Percentiles rank a stretch among this genome's conserved stretches.
Evolutionary conservation across 495 filamentous ascomycete genomes (phyloP).

Genomic region (Aspergillus diversus): DNA sequence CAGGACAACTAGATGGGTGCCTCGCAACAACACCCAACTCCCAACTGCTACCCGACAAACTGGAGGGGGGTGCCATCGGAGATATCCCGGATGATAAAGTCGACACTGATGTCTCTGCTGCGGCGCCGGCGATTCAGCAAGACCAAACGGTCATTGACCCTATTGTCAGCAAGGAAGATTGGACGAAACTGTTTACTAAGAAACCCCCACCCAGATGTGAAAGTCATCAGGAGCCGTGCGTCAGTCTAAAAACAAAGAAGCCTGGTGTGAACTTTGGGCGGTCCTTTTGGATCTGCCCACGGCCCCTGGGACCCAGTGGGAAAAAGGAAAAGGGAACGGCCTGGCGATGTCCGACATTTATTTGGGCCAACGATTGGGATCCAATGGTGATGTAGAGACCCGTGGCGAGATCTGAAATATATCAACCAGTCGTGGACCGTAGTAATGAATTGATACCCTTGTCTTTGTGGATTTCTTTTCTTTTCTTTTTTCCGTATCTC

Average conservation of each 20-base stretch:
- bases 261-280: conserved; percentile 80
- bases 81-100: no score
- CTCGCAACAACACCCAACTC: not conserved
- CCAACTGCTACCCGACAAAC: not conserved
- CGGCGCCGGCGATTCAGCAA: conserved; percentile 8
- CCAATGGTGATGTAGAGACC: conserved; percentile 22
- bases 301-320: conserved; percentile 81
- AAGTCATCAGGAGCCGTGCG: conserved; percentile 81
- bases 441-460: not conserved
- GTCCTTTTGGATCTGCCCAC: conserved; percentile 83
- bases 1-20: not conserved
- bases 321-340: conserved; percentile 78
- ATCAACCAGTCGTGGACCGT: not conserved
- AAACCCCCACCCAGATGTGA: conserved; percentile 77
- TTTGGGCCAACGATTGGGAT: conserved; percentile 89
- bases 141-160: conserved; percentile 62
- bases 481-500: not conserved
- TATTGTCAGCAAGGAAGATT: conserved; percentile 76
- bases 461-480: not conserved
- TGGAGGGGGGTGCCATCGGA: not conserved
- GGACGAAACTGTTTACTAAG: conserved; percentile 83
- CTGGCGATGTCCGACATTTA: conserved; percentile 86
- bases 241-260: conserved; percentile 81
- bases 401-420: not conserved
- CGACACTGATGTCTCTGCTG: not conserved